Evolutionary conservation across 2,329 filamentous ascomycete species (phyloP), one percentile per base, ranked within the genome.

Genomic region (Colletotrichum plurivorum): DNA sequence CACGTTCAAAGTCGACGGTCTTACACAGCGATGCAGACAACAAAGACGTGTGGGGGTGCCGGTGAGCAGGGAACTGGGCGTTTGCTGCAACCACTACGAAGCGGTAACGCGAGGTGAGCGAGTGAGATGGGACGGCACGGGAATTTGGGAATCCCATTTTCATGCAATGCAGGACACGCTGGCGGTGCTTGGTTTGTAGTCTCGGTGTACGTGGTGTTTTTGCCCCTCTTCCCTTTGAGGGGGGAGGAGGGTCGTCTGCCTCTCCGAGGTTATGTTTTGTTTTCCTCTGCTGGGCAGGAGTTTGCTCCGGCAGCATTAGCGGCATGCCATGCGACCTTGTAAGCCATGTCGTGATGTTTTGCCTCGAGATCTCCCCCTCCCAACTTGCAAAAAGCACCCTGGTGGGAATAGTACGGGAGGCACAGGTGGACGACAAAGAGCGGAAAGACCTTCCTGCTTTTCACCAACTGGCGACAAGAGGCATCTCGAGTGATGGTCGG

Each of bases 81-180:
- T 5, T 43, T 43, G 41, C 41, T n/a, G 41, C 41, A 43, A 43
- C 41, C 41, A 43, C 41, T n/a, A 43, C 41, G 31, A 36, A 22
- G 12, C 48, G 10, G 18, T 13, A 31, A 36, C 10, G n/a, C 16
- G 36, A 25, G 58, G 39, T 27, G 27, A 46, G 25, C n/a, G 12
- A 31, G 22, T 58, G 48, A 51, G 58, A 62, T 52, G 51, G 57
- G 41, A 68, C 61, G 27, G 31, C 39, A 31, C n/a, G 48, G 48
- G 41, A 13, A 25, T 31, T 22, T 46, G 16, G 25, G 61, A 59
- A 67, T 63, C 20, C 31, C 54, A 67, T 67, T 43, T 52, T 9
- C 56, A 66, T 71, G 69, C 69, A 71, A 71, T 69, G 69, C 69
- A 61, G 48, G 66, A 69, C 60, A 69, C 69, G 69, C 60, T 71